Conservation (phyloP, 495 filamentous ascomycete species). For the Talaromyces trachyspermus region DNA sequence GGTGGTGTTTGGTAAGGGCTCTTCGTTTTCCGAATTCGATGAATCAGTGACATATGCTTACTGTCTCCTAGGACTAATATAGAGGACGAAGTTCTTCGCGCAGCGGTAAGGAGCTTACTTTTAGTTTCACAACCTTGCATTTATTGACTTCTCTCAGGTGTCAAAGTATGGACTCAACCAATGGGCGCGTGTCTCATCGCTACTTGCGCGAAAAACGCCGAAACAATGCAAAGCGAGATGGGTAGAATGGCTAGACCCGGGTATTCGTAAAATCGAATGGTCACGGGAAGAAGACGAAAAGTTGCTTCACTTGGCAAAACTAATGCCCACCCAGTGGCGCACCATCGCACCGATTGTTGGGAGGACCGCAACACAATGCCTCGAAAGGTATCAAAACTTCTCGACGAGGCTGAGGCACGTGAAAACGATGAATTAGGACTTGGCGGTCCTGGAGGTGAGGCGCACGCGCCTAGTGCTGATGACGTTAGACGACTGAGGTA, state of each 20-base stretch:
- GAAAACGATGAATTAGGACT: conserved; percentile 80
- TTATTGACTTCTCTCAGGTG: conserved; percentile 40
- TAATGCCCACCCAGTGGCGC: conserved; percentile 99
- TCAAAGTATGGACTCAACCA: conserved; percentile 98
- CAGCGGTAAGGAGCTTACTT: conserved; percentile 41
- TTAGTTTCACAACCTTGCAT: conserved; percentile 5
- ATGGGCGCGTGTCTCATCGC: conserved; percentile 96
- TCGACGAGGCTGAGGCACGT: conserved; percentile 90
- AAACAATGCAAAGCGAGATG: conserved; percentile 99
- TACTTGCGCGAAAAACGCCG: conserved; percentile 93
- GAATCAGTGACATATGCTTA: conserved; percentile 7
- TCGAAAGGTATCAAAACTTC: conserved; percentile 94
- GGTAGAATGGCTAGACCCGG: conserved; percentile 96
- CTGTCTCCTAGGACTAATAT: conserved; percentile 51
- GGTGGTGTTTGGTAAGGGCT: conserved; percentile 91
- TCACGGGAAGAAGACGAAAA: conserved; percentile 98
- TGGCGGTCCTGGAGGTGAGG: conserved; percentile 81
- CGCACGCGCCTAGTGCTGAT: conserved; percentile 82
- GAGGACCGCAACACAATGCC: conserved; percentile 89
- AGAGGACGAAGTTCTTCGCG: conserved; percentile 95
- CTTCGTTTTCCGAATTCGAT: conserved; percentile 36
- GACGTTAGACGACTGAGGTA: conserved; percentile 79
- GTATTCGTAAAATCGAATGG: conserved; percentile 98
- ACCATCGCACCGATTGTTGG: conserved; percentile 97
- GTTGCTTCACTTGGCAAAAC: conserved; percentile 87